phyloP scores from a whole-genome alignment of 257 asterid species.

The Plectranthus barbatus region DNA sequence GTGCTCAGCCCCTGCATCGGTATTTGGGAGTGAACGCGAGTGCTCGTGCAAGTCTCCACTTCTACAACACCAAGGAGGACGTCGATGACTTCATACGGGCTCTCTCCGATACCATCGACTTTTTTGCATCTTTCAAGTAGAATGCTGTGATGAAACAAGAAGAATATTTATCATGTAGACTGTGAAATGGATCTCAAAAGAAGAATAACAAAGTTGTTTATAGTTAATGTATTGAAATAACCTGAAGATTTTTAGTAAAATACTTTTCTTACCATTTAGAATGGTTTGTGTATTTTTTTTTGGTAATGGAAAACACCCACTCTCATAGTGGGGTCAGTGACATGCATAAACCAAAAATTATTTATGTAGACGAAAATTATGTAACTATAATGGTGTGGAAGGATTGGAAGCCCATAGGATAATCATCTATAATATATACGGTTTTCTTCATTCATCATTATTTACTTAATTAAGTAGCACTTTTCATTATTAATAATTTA shows the following conservation, averaged over 20 bases:
- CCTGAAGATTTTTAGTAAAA: background rate
- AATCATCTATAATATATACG: too few relatives aligned
- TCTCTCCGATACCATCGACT: conserved; percentile 60
- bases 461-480: too few relatives aligned
- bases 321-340: too few relatives aligned
- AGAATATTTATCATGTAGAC: background rate
- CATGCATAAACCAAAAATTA: too few relatives aligned
- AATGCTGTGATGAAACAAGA: background rate
- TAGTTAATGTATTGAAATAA: background rate
- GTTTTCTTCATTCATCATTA: too few relatives aligned
- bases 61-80: conserved; percentile 91
- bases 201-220: background rate
- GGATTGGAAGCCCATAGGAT: too few relatives aligned
- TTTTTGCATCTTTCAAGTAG: conserved; percentile 52
- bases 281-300: too few relatives aligned
- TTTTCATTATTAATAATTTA: too few relatives aligned
- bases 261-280: too few relatives aligned
- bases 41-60: conserved; percentile 89
- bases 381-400: too few relatives aligned
- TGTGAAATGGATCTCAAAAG: background rate
- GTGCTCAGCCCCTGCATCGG: conserved; percentile 93
- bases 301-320: too few relatives aligned
- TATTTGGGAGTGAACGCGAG: conserved; percentile 69
- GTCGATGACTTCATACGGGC: conserved; percentile 63
- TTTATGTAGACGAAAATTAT: too few relatives aligned